These are phyloP conservation scores for Aspergillus pseudonomiae DNA, from an alignment of 2,329 filamentous ascomycete species.

Conservation along the genomic window DNA sequence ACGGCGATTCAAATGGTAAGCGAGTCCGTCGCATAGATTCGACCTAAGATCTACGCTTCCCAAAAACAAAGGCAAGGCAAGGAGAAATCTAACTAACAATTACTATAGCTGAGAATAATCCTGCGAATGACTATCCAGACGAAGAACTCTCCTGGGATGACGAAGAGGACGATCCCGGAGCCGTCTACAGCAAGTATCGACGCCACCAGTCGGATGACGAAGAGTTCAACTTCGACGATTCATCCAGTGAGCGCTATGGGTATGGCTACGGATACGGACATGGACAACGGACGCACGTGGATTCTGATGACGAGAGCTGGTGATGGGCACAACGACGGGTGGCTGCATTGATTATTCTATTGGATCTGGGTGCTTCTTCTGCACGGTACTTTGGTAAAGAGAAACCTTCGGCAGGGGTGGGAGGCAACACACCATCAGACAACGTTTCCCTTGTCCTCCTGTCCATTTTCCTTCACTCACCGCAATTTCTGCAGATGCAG, in stretches of 20 bases:
- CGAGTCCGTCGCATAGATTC: not conserved
- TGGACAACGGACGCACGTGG: constrained; percentile 25
- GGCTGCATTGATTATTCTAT: constrained; percentile 7
- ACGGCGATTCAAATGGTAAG: constrained; percentile 64
- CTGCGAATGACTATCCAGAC: constrained; percentile 55
- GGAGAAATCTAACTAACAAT: constrained; percentile 4
- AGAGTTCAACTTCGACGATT: constrained; percentile 45
- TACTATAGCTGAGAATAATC: constrained; percentile 51
- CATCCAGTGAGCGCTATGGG: constrained; percentile 31
- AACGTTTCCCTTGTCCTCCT: not conserved
- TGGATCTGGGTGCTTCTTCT: not conserved
- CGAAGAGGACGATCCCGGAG: constrained; percentile 44
- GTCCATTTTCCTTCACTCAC: not conserved
- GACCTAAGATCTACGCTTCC: not conserved
- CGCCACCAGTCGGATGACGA: constrained; percentile 49
- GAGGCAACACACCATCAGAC: not conserved
- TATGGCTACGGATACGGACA: constrained; percentile 22
- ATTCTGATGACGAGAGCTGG: constrained; percentile 33
- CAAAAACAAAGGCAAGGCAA: not conserved
- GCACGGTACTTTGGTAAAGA: not conserved
- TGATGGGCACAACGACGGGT: constrained; percentile 14
- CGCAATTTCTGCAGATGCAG: constrained; percentile 3
- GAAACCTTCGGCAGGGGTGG: not conserved
- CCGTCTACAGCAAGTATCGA: constrained; percentile 45
- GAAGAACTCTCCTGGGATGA: constrained; percentile 53